A percentile compares a stretch with the other conserved stretches of the same genome.
Conservation (phyloP, 208 protist genomes). For the Leishmania turanica region DNA sequence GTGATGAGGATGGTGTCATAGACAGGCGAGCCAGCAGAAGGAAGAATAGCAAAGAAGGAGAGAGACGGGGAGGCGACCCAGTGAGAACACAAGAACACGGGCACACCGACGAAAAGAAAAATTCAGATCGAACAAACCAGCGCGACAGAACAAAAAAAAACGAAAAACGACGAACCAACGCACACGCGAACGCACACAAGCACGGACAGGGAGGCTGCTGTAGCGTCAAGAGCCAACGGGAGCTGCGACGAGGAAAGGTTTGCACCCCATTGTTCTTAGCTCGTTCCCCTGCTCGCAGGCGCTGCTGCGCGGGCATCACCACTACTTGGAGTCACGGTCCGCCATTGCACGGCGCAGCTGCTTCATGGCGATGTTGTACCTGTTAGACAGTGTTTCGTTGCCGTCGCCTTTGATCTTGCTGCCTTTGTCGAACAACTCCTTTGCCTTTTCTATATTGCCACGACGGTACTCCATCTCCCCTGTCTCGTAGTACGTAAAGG, state of each 20-base stretch:
- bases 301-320: not conserved
- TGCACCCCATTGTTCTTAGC: not conserved
- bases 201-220: not conserved
- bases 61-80: not conserved
- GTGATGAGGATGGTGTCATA: not conserved
- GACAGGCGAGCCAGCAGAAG: not conserved
- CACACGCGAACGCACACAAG: not conserved
- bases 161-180: not conserved
- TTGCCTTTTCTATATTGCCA: slow-evolving; percentile 67
- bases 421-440: slow-evolving; percentile 83
- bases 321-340: not conserved
- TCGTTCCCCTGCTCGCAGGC: not conserved
- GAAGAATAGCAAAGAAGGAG: not conserved
- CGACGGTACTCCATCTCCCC: slow-evolving; percentile 87
- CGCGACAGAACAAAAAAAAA: not conserved
- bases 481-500: slow-evolving; percentile 88
- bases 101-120: not conserved
- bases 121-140: not conserved
- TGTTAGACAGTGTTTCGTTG: slow-evolving; percentile 87
- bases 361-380: slow-evolving; percentile 89
- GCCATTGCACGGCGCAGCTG: slow-evolving; percentile 77
- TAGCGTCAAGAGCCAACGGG: not conserved
- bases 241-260: not conserved
- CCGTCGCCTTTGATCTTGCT: slow-evolving; percentile 85
- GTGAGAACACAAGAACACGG: not conserved